Evolutionary conservation across 1,139 yeast genomes (phyloP), one percentile per base, ranked within the genome.

Genomic region (Entelexis sorbosivorans): DNA sequence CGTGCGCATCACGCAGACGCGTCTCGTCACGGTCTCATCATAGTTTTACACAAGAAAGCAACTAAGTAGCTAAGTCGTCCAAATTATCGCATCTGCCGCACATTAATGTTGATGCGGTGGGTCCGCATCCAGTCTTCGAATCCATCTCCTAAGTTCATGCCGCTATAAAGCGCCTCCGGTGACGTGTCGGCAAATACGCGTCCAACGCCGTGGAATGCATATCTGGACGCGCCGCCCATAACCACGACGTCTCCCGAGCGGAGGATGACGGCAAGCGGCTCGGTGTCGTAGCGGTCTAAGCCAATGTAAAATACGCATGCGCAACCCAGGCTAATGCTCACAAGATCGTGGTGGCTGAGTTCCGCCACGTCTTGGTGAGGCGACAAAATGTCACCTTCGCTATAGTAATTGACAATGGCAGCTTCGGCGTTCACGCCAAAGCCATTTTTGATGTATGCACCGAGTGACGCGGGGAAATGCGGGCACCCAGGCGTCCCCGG

Each of bases 341-440:
- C 61, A 5, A 70, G 61, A 39, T 69, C 73, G 5, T 63, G 65
- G 1, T 52, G 42, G n/a, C 66, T 61, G 22, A 58, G 58, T 58
- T 71, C 75, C n/a, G 74, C 73, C 14, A 70, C 70, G 48, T 71
- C 75, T 50, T 69, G 72, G 52, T 71, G 75, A 16, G 74, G 73
- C 7, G 72, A 68, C 16, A 71, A 61, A 29, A 64, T 70, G 50
- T 72, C 73, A 5, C 74, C 73, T 14, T 71, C 70, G 13, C 68
- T 62, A 53, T 71, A 71, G 53, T 69, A 71, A 52, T 71, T 71
- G 48, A 71, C 66, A 51, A 71, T 71, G 9, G 73, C 73, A 1
- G 75, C 74, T 49, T 71, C 69, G 2, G 74, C 65, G 2, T 35
- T 51, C 36, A 65, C 58, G n/a, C 59, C 56, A 34, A 61, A 61